phyloP scores from a whole-genome alignment of 331 rosid genomes.

The Erythrophleum ivorense region DNA sequence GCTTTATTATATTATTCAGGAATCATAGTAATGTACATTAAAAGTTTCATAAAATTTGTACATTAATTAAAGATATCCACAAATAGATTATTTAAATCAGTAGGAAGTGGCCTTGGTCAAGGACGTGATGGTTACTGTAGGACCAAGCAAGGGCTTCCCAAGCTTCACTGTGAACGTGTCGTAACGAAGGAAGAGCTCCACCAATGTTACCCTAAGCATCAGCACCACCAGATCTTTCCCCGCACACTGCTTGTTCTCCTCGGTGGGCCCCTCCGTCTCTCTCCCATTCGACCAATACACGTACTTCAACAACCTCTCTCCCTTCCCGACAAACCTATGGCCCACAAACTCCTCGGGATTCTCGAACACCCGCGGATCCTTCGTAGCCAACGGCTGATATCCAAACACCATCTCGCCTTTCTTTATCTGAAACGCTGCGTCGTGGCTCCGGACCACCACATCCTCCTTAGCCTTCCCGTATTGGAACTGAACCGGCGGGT shows the following conservation, averaged over 20 bases:
- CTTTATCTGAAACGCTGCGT: constrained; percentile 57
- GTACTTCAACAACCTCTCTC: constrained; percentile 56
- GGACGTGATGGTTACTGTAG: constrained; percentile 43
- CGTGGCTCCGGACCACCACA: constrained; percentile 60
- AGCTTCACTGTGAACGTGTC: constrained; percentile 59
- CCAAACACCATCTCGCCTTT: constrained; percentile 80
- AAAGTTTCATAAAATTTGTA: not conserved
- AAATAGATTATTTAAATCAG: not conserved
- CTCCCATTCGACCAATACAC: constrained; percentile 76
- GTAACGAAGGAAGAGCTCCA: constrained; percentile 67
- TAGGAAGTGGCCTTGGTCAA: constrained; percentile 48
- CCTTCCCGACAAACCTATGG: constrained; percentile 44
- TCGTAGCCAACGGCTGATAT: constrained; percentile 68
- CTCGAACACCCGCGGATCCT: constrained; percentile 56
- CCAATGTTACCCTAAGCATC: constrained; percentile 62
- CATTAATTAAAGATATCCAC: not conserved
- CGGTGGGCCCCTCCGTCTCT: constrained; percentile 55
- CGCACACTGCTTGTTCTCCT: constrained; percentile 68
- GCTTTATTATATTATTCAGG: no score
- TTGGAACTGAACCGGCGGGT: constrained; percentile 73
- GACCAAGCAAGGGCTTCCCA: constrained; percentile 38
- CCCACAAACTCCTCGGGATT: constrained; percentile 59
- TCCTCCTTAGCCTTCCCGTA: constrained; percentile 76
- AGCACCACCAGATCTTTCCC: constrained; percentile 74
- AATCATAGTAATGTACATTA: not conserved